Evolutionary conservation across 768 basidiomycete genomes (phyloP).

Genomic region (Punctularia strigosozonata): DNA sequence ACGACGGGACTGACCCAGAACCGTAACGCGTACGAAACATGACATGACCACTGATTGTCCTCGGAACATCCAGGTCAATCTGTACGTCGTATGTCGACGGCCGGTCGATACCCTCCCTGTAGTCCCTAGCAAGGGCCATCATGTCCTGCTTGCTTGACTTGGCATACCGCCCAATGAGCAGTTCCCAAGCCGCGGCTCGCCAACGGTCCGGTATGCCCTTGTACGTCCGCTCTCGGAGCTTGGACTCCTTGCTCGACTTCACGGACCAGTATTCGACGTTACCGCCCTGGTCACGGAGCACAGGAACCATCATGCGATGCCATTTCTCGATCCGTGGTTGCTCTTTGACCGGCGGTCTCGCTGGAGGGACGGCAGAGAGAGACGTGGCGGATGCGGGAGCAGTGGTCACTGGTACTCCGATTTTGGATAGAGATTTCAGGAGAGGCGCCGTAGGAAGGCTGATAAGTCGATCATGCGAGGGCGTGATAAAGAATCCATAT

Average conservation of each 20-base stretch:
- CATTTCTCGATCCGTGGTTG: slow-evolving; percentile 76
- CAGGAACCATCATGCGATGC: slow-evolving; percentile 79
- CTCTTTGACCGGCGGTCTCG: slow-evolving; percentile 47
- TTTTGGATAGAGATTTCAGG: slow-evolving; percentile 41
- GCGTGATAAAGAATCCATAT: slow-evolving; percentile 82
- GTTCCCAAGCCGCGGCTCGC: slow-evolving; percentile 87
- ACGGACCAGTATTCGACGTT: slow-evolving; percentile 70
- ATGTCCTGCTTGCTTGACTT: slow-evolving; percentile 34
- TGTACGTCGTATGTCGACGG: slow-evolving; percentile 90
- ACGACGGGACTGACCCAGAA: slow-evolving; percentile 53
- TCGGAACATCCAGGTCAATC: slow-evolving; percentile 94
- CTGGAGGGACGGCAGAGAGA: slow-evolving; percentile 32
- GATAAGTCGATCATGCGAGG: slow-evolving; percentile 78
- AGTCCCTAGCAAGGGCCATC: slow-evolving; percentile 31
- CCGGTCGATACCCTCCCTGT: slow-evolving; percentile 55
- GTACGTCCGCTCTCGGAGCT: slow-evolving; percentile 67
- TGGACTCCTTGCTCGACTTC: slow-evolving; percentile 49
- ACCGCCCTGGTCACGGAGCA: slow-evolving; percentile 58
- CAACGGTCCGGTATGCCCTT: slow-evolving; percentile 97
- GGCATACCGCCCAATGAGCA: slow-evolving; percentile 52
- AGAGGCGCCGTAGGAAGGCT: slow-evolving; percentile 53
- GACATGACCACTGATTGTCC: slow-evolving; percentile 91
- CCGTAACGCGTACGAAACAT: slow-evolving; percentile 95
- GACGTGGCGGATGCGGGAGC: slow-evolving; percentile 23
- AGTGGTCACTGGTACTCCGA: too few species aligned